phyloP scores from a whole-genome alignment of 257 asterid species.

The Verbascum thapsus region DNA sequence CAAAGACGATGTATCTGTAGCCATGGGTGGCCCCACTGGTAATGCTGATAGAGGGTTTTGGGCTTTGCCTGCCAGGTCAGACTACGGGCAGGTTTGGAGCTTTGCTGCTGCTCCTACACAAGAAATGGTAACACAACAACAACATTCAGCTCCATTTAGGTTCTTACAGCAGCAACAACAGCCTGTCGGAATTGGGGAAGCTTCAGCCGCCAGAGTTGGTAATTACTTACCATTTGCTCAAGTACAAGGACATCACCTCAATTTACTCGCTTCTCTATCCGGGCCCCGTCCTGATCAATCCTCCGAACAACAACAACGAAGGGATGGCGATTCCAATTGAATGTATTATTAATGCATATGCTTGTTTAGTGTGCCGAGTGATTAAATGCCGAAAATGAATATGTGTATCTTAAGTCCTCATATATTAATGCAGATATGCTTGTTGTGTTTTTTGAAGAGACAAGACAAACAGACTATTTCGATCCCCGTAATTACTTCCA shows the following conservation, averaged over 20 bases:
- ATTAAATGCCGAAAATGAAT: constrained; percentile 41
- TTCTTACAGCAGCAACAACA: constrained; percentile 80
- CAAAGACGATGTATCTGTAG: constrained; percentile 55
- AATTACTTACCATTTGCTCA: constrained; percentile 89
- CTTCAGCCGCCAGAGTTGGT: constrained; percentile 95
- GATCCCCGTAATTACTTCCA: constrained; percentile 33
- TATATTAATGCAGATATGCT: constrained; percentile 43
- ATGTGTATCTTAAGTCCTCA: constrained; percentile 40
- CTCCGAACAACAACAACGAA: constrained; percentile 60
- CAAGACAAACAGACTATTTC: constrained; percentile 46
- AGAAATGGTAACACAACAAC: constrained; percentile 48
- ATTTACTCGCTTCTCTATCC: constrained; percentile 87
- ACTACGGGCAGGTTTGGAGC: constrained; percentile 94
- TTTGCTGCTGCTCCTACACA: constrained; percentile 70
- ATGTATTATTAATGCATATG: constrained; percentile 39
- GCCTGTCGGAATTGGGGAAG: constrained; percentile 73
- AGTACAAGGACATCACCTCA: constrained; percentile 88
- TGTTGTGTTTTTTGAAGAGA: constrained; percentile 40
- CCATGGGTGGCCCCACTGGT: constrained; percentile 50
- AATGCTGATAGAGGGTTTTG: constrained; percentile 79
- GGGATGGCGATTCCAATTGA: constrained; percentile 72
- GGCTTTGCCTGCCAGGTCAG: constrained; percentile 84
- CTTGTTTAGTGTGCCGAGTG: no score
- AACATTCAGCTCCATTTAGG: constrained; percentile 59
- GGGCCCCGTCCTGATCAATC: constrained; percentile 63